Conservation (phyloP, 169 alveolate species). For the Eimeria praecox region DNA sequence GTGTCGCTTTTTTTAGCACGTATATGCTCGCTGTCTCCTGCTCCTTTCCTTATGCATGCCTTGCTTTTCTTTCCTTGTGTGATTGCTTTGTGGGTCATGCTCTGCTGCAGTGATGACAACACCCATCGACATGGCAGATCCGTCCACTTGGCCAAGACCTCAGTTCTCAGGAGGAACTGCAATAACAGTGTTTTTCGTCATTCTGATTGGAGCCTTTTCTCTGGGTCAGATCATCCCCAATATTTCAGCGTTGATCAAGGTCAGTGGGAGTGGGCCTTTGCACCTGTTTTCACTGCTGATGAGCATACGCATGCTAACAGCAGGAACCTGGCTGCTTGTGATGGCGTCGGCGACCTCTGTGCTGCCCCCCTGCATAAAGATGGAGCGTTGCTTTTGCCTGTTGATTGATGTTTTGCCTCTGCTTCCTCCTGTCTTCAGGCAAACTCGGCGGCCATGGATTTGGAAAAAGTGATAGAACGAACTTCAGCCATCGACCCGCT, state of each 20-base stretch:
- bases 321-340: no score
- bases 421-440: background rate
- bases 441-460: constrained; percentile 41
- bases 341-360: no score
- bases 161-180: constrained; percentile 64
- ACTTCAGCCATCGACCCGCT: constrained; percentile 64
- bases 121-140: background rate
- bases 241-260: constrained; percentile 37
- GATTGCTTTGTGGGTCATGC: background rate
- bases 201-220: constrained; percentile 85
- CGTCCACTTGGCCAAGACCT: constrained; percentile 51
- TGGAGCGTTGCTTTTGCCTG: no score
- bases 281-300: no score
- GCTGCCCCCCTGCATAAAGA: no score
- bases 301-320: no score
- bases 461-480: constrained; percentile 46
- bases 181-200: constrained; percentile 84
- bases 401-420: background rate
- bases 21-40: no score
- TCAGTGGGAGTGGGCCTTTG: background rate
- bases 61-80: no score
- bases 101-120: background rate
- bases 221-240: constrained; percentile 81
- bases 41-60: no score
- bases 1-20: no score